Percentiles rank a stretch among this genome's conserved stretches.
Conservation (phyloP, 106 monocot species). For the Acorus calamus region DNA sequence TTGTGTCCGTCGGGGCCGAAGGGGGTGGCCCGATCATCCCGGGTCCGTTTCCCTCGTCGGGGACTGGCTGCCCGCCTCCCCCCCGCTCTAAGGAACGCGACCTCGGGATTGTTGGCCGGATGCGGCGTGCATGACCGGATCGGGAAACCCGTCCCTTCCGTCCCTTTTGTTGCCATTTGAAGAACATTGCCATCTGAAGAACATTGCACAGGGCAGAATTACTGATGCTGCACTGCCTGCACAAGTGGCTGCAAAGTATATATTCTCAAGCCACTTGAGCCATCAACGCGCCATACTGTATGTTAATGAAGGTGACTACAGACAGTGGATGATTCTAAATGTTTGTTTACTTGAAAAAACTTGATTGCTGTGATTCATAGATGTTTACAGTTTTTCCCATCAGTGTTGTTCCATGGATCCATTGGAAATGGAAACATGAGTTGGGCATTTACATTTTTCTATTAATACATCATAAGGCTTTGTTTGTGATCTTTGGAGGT, state of each 20-base stretch:
- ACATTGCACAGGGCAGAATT: not conserved
- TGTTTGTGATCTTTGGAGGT: slow-evolving; percentile 1
- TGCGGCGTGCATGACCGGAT: too few relatives aligned
- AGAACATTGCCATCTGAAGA: not conserved
- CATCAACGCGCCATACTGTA: slow-evolving; percentile 8
- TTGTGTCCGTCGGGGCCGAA: too few relatives aligned
- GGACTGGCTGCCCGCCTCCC: too few relatives aligned
- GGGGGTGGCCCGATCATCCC: too few relatives aligned
- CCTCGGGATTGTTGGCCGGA: too few relatives aligned
- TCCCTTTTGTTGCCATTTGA: too few relatives aligned
- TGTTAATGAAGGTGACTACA: slow-evolving; percentile 33
- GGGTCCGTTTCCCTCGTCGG: too few relatives aligned
- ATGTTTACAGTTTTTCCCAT: slow-evolving; percentile 7
- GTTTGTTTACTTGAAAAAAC: slow-evolving; percentile 7
- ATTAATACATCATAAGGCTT: slow-evolving; percentile 22
- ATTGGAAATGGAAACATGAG: slow-evolving; percentile 17
- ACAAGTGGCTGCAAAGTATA: slow-evolving; percentile 7
- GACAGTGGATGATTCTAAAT: slow-evolving; percentile 12
- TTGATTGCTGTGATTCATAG: slow-evolving; percentile 13
- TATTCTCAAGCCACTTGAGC: not conserved
- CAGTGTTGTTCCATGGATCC: slow-evolving; percentile 15
- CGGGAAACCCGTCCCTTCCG: too few relatives aligned
- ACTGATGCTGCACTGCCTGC: not conserved
- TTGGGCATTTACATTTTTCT: slow-evolving; percentile 13
- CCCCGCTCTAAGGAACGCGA: too few relatives aligned